Evolutionary conservation across 257 asterid genomes (phyloP).

Genomic region (Striga asiatica): DNA sequence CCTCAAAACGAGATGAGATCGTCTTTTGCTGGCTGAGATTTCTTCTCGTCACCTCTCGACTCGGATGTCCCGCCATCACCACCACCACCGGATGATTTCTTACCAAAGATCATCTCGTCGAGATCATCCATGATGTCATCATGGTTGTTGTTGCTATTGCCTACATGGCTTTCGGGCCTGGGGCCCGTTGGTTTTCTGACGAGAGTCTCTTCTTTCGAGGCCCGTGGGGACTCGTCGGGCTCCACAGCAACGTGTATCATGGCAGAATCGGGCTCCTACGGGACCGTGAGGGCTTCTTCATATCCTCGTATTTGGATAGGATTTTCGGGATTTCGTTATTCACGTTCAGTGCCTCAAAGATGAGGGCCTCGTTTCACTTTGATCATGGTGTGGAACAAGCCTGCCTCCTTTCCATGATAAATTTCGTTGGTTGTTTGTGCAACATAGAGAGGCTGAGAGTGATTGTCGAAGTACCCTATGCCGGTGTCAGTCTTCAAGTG

Average conservation of each 20-base stretch:
- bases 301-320: constrained; percentile 55
- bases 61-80: constrained; percentile 12
- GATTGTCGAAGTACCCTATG: no score
- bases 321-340: constrained; percentile 82
- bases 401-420: no score
- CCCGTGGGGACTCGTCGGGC: constrained; percentile 51
- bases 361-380: constrained; percentile 76
- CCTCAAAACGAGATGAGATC: constrained; percentile 46
- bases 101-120: constrained; percentile 78
- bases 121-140: constrained; percentile 73
- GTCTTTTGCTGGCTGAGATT: constrained; percentile 43
- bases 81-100: constrained; percentile 25
- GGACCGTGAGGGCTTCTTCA: constrained; percentile 47
- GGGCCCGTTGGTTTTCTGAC: constrained; percentile 37
- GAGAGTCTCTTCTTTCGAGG: constrained; percentile 41
- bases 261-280: constrained; percentile 65
- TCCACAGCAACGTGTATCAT: constrained; percentile 70
- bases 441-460: no score
- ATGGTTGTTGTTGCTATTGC: constrained; percentile 18
- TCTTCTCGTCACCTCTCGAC: constrained; percentile 21
- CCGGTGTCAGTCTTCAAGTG: no score
- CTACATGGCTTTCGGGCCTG: constrained; percentile 31
- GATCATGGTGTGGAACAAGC: no score
- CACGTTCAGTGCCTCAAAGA: constrained; percentile 87
- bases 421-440: no score